Evolutionary conservation across 2,329 filamentous ascomycete species (phyloP).

Genomic region (Botrytis aclada): DNA sequence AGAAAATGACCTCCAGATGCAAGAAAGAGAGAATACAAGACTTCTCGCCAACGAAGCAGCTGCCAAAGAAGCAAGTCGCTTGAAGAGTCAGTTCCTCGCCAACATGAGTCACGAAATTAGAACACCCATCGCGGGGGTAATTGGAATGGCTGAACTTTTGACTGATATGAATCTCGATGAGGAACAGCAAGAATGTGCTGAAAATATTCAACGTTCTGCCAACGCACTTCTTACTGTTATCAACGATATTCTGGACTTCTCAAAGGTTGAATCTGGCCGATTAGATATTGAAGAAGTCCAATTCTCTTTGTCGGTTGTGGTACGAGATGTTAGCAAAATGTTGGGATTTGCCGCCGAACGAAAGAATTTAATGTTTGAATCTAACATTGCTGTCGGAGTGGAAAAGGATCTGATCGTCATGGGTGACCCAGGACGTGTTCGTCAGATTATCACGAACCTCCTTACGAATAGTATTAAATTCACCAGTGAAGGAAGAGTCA

Average conservation of each 20-base stretch:
- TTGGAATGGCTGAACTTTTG: constrained; percentile 75
- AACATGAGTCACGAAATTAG: constrained; percentile 82
- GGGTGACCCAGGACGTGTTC: constrained; percentile 72
- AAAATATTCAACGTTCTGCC: constrained; percentile 75
- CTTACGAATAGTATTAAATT: constrained; percentile 77
- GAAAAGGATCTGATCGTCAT: constrained; percentile 72
- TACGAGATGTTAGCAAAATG: constrained; percentile 82
- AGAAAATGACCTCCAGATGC: constrained; percentile 59
- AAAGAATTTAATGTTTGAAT: constrained; percentile 71
- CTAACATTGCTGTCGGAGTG: constrained; percentile 54
- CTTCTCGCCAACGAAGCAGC: constrained; percentile 72
- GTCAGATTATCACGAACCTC: constrained; percentile 80
- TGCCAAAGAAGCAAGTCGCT: constrained; percentile 73
- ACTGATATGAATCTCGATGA: constrained; percentile 63
- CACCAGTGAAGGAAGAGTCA: constrained; percentile 65
- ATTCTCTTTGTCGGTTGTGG: constrained; percentile 67
- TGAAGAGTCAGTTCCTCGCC: constrained; percentile 77
- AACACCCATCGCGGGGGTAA: constrained; percentile 75
- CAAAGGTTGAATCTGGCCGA: constrained; percentile 76
- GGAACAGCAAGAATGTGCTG: constrained; percentile 72
- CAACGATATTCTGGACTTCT: constrained; percentile 88
- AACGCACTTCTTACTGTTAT: constrained; percentile 83
- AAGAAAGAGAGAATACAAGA: constrained; percentile 66
- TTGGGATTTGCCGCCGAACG: constrained; percentile 79
- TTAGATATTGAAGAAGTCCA: constrained; percentile 78